Base-by-base conservation (phyloP, 2,329 filamentous ascomycete species). In the Fonsecaea erecta region DNA sequence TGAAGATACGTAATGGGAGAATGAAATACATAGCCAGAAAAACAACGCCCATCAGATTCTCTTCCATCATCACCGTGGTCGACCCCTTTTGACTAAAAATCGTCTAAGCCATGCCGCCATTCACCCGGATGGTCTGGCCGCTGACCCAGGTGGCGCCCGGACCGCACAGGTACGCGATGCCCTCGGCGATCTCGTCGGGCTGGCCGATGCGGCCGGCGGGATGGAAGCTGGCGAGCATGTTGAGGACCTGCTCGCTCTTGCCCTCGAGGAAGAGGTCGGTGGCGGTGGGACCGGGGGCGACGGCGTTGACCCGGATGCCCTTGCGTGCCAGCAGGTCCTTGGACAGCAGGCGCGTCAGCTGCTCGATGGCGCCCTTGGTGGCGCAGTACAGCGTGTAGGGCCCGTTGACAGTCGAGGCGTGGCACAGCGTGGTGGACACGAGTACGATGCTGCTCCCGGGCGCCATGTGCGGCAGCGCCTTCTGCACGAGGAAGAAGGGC, bases 331-430 rank as follows among this genome's bases (percentile, higher is more conserved):
- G 61, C 24, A 87, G 79, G 59, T 86, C 85, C 73, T 86, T 87
- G 52, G 82, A 79, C 65, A 87, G 73, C 2, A 82, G 75, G 11
- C 84, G 80, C 0, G 81, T 81, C 77, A 88, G 82, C 73, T 87
- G 84, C 73, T 88, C 85, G 46, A 88, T 80, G 8, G 85, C 84
- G 54, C 84, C 86, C 71, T 88, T 88, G 51, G 82, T 85, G 0
- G 81, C 76, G 9, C 78, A 78, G 72, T 88, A 88, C 8, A 85
- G 77, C 16, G 83, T 75, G 67, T 86, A 85, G 0, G 72, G 67
- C 0, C 82, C 78, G 28, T 76, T 73, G 60, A 86, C 76, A 2
- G 73, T 75, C 1, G 78, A 79, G 2, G 74, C 70, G 14, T 70
- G 71, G 43, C 74, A 77, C 24, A 78, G 75, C 2, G 74, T 77